Evolutionary conservation across 2,329 filamentous ascomycete species (phyloP).

Genomic region (Neonectria coccinea): DNA sequence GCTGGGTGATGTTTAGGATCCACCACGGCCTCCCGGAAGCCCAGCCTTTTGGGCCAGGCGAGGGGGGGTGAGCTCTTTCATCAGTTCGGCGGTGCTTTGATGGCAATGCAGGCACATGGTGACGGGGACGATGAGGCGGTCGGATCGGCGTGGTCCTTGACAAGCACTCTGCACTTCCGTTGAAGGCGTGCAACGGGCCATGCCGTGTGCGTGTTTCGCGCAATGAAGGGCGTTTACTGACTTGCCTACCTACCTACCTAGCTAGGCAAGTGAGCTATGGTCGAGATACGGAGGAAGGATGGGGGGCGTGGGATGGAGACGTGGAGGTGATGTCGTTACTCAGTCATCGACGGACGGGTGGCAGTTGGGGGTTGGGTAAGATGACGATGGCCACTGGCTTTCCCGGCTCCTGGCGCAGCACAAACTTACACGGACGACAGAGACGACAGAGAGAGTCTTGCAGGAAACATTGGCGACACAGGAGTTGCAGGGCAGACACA

Average conservation of each 20-base stretch:
- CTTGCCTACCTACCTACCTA: conserved; percentile 15
- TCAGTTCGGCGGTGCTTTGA: background rate
- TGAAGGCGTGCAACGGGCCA: background rate
- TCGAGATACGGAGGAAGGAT: conserved; percentile 10
- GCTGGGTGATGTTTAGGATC: conserved; percentile 34
- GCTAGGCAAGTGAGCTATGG: conserved; percentile 17
- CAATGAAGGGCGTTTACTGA: conserved; percentile 12
- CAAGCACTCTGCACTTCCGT: background rate
- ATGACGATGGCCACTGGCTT: background rate
- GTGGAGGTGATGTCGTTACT: conserved; percentile 11
- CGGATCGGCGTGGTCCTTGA: background rate
- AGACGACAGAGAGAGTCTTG: background rate
- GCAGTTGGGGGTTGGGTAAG: background rate
- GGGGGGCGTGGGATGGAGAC: conserved; percentile 20
- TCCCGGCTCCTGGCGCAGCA: conserved; percentile 1
- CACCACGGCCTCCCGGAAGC: conserved; percentile 27
- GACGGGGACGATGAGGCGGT: conserved; percentile 1
- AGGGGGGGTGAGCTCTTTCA: conserved; percentile 13
- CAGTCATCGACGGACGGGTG: conserved; percentile 1
- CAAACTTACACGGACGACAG: background rate
- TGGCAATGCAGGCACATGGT: background rate
- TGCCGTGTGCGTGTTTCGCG: background rate
- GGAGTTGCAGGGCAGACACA: background rate
- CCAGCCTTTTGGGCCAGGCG: conserved; percentile 32
- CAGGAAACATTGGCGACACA: conserved; percentile 1